A percentile compares a stretch with the other conserved stretches of the same genome.
Evolutionary conservation across 116 monocot species (phyloP).

Genomic region (Dioscorea cayenensis): DNA sequence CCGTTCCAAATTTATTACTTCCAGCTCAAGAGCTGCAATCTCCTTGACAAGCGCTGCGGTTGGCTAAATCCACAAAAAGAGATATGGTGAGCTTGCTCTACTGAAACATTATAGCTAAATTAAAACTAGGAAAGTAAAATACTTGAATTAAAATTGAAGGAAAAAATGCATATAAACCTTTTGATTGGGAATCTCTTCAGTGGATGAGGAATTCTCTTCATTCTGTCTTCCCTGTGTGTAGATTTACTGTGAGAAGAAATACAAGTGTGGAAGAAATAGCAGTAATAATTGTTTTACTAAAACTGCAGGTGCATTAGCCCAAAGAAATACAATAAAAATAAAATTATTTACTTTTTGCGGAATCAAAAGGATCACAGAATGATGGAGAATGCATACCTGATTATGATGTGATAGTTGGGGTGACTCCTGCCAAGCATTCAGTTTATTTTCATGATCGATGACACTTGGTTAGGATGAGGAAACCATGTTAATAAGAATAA

Average conservation of each 20-base stretch:
- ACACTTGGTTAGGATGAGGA: background rate
- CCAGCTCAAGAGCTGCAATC: constrained; percentile 20
- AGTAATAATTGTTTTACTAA: too few species aligned
- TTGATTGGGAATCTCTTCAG: background rate
- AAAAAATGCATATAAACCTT: background rate
- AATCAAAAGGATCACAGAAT: background rate
- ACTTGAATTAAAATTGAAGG: background rate
- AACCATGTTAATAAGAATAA: background rate
- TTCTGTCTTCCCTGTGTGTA: background rate
- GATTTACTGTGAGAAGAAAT: background rate
- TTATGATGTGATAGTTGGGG: background rate
- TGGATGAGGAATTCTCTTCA: constrained; percentile 2
- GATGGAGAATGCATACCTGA: background rate
- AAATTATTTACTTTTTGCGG: too few species aligned
- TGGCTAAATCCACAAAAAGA: constrained; percentile 1
- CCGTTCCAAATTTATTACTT: constrained; percentile 15
- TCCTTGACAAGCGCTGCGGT: constrained; percentile 9
- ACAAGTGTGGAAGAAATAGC: too few species aligned
- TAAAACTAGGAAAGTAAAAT: background rate
- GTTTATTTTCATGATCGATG: background rate
- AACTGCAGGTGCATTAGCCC: background rate
- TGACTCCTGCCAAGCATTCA: background rate
- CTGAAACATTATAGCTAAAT: background rate
- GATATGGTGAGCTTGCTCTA: background rate
- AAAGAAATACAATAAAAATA: too few species aligned